Base-by-base conservation (phyloP, 2,329 filamentous ascomycete genomes). In the Penicillium sp. region DNA sequence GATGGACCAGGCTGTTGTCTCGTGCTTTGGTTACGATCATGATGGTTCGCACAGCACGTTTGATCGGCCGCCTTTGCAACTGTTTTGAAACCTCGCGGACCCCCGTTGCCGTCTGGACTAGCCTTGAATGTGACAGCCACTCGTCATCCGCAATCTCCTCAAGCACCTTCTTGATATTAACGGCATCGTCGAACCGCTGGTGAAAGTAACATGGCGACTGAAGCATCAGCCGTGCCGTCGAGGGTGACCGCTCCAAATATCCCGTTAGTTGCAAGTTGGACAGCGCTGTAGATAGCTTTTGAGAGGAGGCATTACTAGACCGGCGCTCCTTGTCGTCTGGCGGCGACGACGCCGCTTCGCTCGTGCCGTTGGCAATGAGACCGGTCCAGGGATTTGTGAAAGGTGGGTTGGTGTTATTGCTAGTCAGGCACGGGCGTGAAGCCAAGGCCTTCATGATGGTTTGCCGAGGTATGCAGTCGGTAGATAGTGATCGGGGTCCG, bases 21-120 rank as follows among this genome's bases (percentile, higher is more conserved):
- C 95, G 88, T 24, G 95, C 95, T 80, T 98, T 99, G 64, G 95
- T 99, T 67, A 99, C 92, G 72, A 99, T 97, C 95, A 99, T 98
- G 73, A 99, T 87, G 76, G 92, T 97, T 73, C 88, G 88, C 51
- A 99, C 93, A 12, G 93, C 93, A 68, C 93, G 89, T 79, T 91
- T 95, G 78, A 98, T 92, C 24, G 95, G 94, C 44, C 92, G 88
- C 59, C 94, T 88, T 80, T 97, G 94, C 61, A 99, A 84, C 80
- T 98, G 95, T 78, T 96, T 94, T 17, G 93, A 96, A 13, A 99
- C 93, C 79, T 99, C 95, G 57, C 95, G 89, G 22, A 99, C 95
- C 51, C 93, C 91, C 0, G 92, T 96, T 55, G 95, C 95, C 0
- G 95, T 99, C 81, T 97, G 94, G 73, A 97, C 92, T 45, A 99